These are phyloP conservation scores for Pelargonium cotyledonis DNA, from an alignment of 441 rosid species.

Conservation along the genomic window DNA sequence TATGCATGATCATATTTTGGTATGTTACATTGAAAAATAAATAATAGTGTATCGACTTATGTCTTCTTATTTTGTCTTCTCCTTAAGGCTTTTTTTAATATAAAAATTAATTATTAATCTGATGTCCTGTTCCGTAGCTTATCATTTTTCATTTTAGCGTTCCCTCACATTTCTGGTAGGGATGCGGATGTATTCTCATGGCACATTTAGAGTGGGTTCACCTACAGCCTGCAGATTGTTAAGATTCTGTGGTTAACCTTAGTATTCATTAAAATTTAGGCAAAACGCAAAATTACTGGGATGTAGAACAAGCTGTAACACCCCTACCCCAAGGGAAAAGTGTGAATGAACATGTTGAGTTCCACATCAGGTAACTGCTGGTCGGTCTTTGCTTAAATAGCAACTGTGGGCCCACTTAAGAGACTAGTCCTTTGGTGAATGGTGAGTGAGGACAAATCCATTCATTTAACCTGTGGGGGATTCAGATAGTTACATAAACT, in stretches of 20 bases:
- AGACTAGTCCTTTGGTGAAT: too few relatives aligned
- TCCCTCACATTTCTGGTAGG: slow-evolving; percentile 1
- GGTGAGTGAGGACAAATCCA: too few relatives aligned
- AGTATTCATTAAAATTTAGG: neutral
- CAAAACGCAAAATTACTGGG: too few relatives aligned
- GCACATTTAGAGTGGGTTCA: neutral
- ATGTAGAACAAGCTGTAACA: too few relatives aligned
- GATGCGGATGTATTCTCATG: neutral
- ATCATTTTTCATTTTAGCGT: neutral
- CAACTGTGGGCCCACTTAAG: too few relatives aligned
- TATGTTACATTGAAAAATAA: neutral
- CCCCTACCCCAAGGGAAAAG: too few relatives aligned
- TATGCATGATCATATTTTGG: neutral
- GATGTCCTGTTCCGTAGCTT: neutral
- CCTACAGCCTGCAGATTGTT: neutral
- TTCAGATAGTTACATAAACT: too few relatives aligned
- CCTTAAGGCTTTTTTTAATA: neutral
- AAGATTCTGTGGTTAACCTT: neutral
- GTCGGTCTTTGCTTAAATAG: too few relatives aligned
- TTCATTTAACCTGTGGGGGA: too few relatives aligned
- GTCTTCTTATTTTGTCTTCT: neutral
- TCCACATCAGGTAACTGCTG: too few relatives aligned
- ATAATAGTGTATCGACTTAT: neutral
- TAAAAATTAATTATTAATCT: neutral
- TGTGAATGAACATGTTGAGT: too few relatives aligned